These are phyloP conservation scores for Fusarium agapanthi DNA, from an alignment of 2,329 filamentous ascomycete genomes.

Conservation along the genomic window DNA sequence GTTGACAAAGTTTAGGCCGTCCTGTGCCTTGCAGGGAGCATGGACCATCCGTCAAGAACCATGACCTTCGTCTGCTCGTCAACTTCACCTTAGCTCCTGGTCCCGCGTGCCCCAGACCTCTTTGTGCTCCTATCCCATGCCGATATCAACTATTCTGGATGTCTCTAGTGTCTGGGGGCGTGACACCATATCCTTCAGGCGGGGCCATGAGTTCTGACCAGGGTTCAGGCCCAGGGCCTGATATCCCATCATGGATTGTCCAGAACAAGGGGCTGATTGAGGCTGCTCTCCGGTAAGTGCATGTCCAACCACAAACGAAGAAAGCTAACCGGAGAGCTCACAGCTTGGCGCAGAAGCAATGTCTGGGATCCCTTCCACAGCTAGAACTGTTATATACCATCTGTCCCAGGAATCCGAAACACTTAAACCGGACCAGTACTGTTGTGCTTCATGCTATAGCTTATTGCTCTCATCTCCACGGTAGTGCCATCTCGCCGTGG, in stretches of 20 bases:
- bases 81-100: conserved; percentile 21
- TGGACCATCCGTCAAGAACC: conserved; percentile 4
- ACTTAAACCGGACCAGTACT: conserved; percentile 33
- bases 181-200: conserved; percentile 26
- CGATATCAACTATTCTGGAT: conserved; percentile 38
- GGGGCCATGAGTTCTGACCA: conserved; percentile 16
- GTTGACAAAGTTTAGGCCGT: conserved; percentile 16
- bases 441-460: conserved; percentile 35
- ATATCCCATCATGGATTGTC: conserved; percentile 30
- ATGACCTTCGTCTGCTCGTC: conserved; percentile 12
- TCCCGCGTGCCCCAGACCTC: conserved; percentile 22
- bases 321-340: conserved; percentile 28
- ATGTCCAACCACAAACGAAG: conserved; percentile 35
- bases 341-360: conserved; percentile 35
- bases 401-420: conserved; percentile 42
- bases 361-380: conserved; percentile 39
- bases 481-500: conserved; percentile 33
- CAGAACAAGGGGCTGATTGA: conserved; percentile 34
- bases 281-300: conserved; percentile 26
- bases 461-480: conserved; percentile 27
- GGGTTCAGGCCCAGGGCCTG: conserved; percentile 20
- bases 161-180: conserved; percentile 24
- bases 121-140: conserved; percentile 33
- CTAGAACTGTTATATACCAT: conserved; percentile 41
- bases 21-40: conserved; percentile 26